Percentiles rank a stretch among this genome's conserved stretches.
These are phyloP conservation scores for Graphilbum fragrans DNA, from an alignment of 2,329 filamentous ascomycete species.

Conservation along the genomic window DNA sequence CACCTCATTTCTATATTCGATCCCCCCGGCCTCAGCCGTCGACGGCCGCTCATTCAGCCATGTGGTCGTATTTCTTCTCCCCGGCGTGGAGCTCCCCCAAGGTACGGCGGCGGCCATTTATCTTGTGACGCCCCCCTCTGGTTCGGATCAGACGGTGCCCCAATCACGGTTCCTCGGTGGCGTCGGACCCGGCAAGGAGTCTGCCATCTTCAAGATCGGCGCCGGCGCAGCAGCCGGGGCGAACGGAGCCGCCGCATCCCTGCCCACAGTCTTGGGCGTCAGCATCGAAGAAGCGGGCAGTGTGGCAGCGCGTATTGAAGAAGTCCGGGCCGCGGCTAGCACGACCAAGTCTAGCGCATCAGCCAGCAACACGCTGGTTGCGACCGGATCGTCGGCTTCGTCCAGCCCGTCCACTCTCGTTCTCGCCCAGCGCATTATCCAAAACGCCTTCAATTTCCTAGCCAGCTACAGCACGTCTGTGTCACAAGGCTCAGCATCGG, in stretches of 20 bases:
- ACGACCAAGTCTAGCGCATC: conserved; percentile 11
- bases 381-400: not conserved
- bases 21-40: conserved; percentile 26
- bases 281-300: conserved; percentile 63
- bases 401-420: conserved; percentile 44
- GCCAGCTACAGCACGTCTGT: conserved; percentile 63
- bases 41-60: conserved; percentile 53
- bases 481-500: conserved; percentile 33
- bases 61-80: conserved; percentile 80
- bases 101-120: conserved; percentile 83
- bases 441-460: conserved; percentile 94
- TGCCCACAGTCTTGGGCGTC: conserved; percentile 54
- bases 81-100: conserved; percentile 59
- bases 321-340: conserved; percentile 27
- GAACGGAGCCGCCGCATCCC: conserved; percentile 7
- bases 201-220: conserved; percentile 74
- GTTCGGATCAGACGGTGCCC: conserved; percentile 24
- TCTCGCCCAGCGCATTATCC: conserved; percentile 86
- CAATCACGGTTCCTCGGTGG: conserved; percentile 62
- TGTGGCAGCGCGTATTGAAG: conserved; percentile 58
- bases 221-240: conserved; percentile 12
- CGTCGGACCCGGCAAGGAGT: conserved; percentile 81
- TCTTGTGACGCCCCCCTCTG: conserved; percentile 42
- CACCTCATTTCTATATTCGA: conserved; percentile 44
- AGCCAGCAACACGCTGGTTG: not conserved